Base-by-base conservation (phyloP, 192 early-diverging fungal species). In the Umbelopsis sp. region DNA sequence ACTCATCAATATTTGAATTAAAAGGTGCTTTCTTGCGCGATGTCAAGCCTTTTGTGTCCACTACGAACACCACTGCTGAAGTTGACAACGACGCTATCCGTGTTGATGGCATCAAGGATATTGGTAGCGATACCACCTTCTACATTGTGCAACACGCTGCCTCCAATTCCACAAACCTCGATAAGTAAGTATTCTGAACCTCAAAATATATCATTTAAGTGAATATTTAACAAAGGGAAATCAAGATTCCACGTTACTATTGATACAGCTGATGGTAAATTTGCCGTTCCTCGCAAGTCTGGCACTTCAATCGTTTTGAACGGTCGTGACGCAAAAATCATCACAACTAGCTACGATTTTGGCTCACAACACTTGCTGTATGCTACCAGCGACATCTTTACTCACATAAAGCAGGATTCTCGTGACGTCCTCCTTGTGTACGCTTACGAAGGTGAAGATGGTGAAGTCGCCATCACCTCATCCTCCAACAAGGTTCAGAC, bases 391-490 rank as follows among this genome's bases (percentile, higher is more conserved):
- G 69, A 70, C 52, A 25, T 70, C 16, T 70, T 70, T 17, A 50
- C 69, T 16, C 69, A 70, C 49, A 20, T 51, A 49, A 29, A 52
- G 8, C 36, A 50, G 17, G 69, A 51, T 32, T 53, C 47, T 16
- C 69, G 49, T 20, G 52, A 70, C 25, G 69, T 70, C 7, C 31
- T 51, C 4, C 36, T 70, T 20, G 50, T 70, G 1, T 70, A 70
- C 32, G 69, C 69, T 70, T 70, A 53, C 12, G 45, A 45, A 70
- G 69, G 69, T 32, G 69, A 70, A 51, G 22, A 70, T 29, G 69
- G 69, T 38, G 69, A 70, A 54, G 29, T 62, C n/a, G 56, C 56
- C 34, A 62, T 62, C 10, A 36, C 69, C 16, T 41, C 69, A 22
- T 36, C 20, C 3, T 41, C 31, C 2, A 17, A 29, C 25, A 53